Percentiles rank a stretch among this genome's conserved stretches.
Conservation (phyloP, 192 early-diverging fungal genomes). For the Entomortierella lignicola region DNA sequence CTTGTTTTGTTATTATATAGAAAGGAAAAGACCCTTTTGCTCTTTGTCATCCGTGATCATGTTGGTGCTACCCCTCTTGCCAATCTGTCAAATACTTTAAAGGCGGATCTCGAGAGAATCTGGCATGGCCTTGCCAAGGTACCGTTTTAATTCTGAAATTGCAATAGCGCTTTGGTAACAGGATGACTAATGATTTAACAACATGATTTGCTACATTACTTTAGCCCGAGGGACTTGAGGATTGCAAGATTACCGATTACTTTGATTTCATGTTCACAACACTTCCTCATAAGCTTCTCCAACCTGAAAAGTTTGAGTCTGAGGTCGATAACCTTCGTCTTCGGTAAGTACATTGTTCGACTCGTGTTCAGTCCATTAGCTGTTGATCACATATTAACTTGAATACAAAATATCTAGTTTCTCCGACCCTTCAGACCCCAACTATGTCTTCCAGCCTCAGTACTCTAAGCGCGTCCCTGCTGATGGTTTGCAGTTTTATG, state of each 20-base stretch:
- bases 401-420: slow-evolving; percentile 75
- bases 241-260: slow-evolving; percentile 81
- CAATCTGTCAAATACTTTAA: slow-evolving; percentile 82
- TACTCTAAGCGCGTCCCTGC: slow-evolving; percentile 95
- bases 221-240: slow-evolving; percentile 84
- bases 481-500: slow-evolving; percentile 95
- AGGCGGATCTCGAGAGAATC: slow-evolving; percentile 87
- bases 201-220: background rate
- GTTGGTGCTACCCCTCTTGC: slow-evolving; percentile 87
- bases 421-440: slow-evolving; percentile 68
- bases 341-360: slow-evolving; percentile 60
- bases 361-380: no score
- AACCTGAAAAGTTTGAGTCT: slow-evolving; percentile 85
- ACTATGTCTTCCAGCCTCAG: slow-evolving; percentile 86
- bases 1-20: slow-evolving; percentile 47
- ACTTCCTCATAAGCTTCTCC: slow-evolving; percentile 91
- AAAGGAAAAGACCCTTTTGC: slow-evolving; percentile 89
- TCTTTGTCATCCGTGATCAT: slow-evolving; percentile 98
- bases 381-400: no score
- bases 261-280: slow-evolving; percentile 93
- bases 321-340: slow-evolving; percentile 72
- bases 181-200: background rate
- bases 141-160: background rate
- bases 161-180: background rate
- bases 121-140: slow-evolving; percentile 91